phyloP scores from a whole-genome alignment of 179 eudicot genomes.

The Silene noctiflora region DNA sequence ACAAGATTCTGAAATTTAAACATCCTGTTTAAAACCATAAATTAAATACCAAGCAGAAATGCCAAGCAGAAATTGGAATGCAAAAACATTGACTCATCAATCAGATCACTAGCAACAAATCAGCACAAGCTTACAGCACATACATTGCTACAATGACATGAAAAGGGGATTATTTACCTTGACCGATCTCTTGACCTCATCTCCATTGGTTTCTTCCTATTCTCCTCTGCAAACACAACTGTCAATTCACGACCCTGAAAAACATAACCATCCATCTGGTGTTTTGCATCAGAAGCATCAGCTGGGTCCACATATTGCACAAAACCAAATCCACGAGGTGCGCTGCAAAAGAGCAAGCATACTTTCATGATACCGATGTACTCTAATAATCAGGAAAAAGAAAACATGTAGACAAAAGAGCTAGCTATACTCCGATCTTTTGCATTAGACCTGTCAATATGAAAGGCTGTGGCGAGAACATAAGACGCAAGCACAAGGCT shows the following conservation, averaged over 20 bases:
- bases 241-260: constrained; percentile 87
- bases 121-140: neutral
- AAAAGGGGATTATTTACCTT: constrained; percentile 32
- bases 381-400: neutral
- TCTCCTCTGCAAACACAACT: constrained; percentile 95
- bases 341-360: constrained; percentile 43
- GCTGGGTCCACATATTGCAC: constrained; percentile 89
- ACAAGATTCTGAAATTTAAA: neutral
- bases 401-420: neutral
- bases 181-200: constrained; percentile 83
- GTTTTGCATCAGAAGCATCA: constrained; percentile 93
- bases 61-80: neutral
- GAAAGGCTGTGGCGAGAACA: constrained; percentile 46
- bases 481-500: constrained; percentile 71
- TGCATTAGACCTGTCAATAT: constrained; percentile 26
- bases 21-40: neutral
- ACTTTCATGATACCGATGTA: constrained; percentile 15
- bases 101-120: neutral
- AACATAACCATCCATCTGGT: constrained; percentile 89
- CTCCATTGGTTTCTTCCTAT: constrained; percentile 83
- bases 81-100: neutral
- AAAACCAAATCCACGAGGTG: constrained; percentile 95
- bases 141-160: neutral
- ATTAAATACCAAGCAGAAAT: neutral
- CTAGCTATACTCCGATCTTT: constrained; percentile 21